Base-by-base conservation (phyloP, 768 basidiomycete species). In the Daedalea quercina region DNA sequence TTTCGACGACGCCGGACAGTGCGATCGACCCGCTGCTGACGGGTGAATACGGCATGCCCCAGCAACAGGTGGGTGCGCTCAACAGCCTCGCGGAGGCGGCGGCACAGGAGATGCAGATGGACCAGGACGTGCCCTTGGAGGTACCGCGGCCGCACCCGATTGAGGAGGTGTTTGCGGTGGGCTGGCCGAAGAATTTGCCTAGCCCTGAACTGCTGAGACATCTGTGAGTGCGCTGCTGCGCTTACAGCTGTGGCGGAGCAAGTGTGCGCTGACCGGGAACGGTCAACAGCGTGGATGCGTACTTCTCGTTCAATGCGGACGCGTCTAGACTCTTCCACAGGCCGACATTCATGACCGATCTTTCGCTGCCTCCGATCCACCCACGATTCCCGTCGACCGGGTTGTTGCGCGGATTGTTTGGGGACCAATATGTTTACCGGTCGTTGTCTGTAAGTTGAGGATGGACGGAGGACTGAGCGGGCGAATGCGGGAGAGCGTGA, bases 261-360 rank as follows among this genome's bases (percentile, higher is more conserved):
- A 24, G 44, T 25, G 11, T 43, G 8, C 3, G 17, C 20, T n/a
- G 8, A 22, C 20, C 44, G 4, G 19, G 25, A 24, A 51, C 20
- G 28, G 12, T 17, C 23, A 15, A n/a, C 54, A 87, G 85, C 43
- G 79, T 90, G 50, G 86, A 90, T 28, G 81, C 81, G 2, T 93
- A 91, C 69, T 92, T 93, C 65, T 73, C 76, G 15, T 85, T 81
- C 60, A 84, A 88, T 46, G 88, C 88, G 12, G 83, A 87, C 57
- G 81, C 87, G 3, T 72, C 76, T 53, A 81, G 85, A 33, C 70
- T 93, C 23, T 74, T 94, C 53, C 87, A 91, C 67, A 73, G 69
- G 2, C 66, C 80, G 0, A 80, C 75, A 22, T 89, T 93, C 59
- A 71, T 89, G 66, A 70, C 77, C 12, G 73, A 80, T 0, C 75